phyloP scores from a whole-genome alignment of 768 basidiomycete species.

The Lactarius psammicola region DNA sequence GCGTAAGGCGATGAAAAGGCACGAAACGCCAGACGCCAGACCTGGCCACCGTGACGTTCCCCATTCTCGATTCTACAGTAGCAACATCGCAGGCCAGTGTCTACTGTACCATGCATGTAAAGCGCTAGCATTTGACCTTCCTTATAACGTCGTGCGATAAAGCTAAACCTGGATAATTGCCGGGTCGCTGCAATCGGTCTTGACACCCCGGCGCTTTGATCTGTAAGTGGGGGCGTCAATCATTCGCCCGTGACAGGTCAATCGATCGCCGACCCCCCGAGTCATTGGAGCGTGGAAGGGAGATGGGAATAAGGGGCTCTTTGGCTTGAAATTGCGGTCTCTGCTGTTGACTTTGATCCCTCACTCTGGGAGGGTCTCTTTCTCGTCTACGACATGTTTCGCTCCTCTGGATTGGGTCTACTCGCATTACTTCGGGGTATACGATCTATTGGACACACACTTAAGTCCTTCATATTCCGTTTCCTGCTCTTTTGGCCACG shows the following conservation, averaged over 20 bases:
- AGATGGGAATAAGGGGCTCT: background rate
- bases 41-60: too few species aligned
- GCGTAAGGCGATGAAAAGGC: too few species aligned
- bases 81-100: too few species aligned
- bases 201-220: background rate
- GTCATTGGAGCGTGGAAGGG: background rate
- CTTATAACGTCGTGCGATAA: background rate
- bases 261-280: background rate
- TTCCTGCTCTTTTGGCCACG: slow-evolving; percentile 2
- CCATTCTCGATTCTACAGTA: too few species aligned
- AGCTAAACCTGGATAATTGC: background rate
- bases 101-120: background rate
- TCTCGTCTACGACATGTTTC: slow-evolving; percentile 2
- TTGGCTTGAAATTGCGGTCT: background rate
- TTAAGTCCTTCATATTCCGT: slow-evolving; percentile 13
- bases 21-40: too few species aligned
- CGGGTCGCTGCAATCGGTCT: background rate
- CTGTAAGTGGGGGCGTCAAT: background rate
- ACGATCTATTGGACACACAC: background rate
- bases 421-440: background rate
- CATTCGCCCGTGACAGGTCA: background rate
- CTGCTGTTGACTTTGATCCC: background rate
- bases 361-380: background rate
- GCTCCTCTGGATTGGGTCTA: background rate
- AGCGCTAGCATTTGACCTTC: background rate